Conservation (phyloP, 2,329 filamentous ascomycete species). For the Penicillium hordei region DNA sequence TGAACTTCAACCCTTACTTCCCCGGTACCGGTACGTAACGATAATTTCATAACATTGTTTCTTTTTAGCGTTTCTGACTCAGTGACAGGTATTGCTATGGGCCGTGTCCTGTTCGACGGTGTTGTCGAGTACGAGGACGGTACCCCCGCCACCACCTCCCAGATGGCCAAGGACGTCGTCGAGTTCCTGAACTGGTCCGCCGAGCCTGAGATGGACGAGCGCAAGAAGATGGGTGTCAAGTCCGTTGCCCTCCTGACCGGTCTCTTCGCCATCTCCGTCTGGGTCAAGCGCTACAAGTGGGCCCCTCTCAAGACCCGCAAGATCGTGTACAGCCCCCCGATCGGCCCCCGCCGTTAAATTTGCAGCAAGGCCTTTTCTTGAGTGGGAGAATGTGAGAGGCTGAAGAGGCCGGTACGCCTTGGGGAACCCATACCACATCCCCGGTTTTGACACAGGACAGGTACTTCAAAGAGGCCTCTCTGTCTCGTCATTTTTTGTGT, state of each 20-base stretch:
- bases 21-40: slow-evolving; percentile 73
- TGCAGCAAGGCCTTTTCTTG: slow-evolving; percentile 29
- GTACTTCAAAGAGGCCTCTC: slow-evolving; percentile 24
- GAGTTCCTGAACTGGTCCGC: slow-evolving; percentile 99
- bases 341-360: slow-evolving; percentile 38
- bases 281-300: slow-evolving; percentile 99
- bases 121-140: slow-evolving; percentile 97
- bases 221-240: slow-evolving; percentile 99
- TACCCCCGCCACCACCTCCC: slow-evolving; percentile 89
- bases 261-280: slow-evolving; percentile 84
- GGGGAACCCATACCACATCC: slow-evolving; percentile 29
- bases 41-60: background rate
- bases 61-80: slow-evolving; percentile 15
- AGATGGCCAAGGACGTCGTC: slow-evolving; percentile 99
- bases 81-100: slow-evolving; percentile 78
- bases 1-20: slow-evolving; percentile 99
- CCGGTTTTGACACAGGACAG: slow-evolving; percentile 22
- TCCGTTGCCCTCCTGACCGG: slow-evolving; percentile 76
- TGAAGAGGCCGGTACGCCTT: slow-evolving; percentile 26
- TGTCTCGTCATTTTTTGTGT: slow-evolving; percentile 30
- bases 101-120: slow-evolving; percentile 94
- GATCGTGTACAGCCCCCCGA: slow-evolving; percentile 79
- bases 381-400: slow-evolving; percentile 33
- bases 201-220: slow-evolving; percentile 98
- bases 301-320: slow-evolving; percentile 92